Conservation (phyloP, 2,329 filamentous ascomycete species). For the Fusarium clavum region DNA sequence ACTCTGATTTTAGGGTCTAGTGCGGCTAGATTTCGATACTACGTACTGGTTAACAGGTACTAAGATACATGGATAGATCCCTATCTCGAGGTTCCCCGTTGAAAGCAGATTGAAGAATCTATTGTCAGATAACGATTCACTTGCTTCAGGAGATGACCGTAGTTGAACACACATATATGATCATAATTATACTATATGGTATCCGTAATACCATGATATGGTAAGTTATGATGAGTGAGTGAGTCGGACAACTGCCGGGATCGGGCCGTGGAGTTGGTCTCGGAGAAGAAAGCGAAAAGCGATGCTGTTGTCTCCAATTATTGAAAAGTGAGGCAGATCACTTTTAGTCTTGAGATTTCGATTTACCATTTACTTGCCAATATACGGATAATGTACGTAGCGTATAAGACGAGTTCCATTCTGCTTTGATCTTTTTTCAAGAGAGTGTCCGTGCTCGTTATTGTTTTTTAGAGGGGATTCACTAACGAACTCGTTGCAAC, state of each 20-base stretch:
- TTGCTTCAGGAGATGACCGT: neutral
- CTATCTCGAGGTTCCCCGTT: neutral
- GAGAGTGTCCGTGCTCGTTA: neutral
- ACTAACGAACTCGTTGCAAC: constrained; percentile 8
- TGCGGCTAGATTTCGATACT: neutral
- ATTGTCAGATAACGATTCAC: neutral
- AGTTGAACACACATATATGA: neutral
- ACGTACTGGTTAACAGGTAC: neutral
- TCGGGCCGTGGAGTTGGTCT: constrained; percentile 22
- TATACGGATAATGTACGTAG: neutral
- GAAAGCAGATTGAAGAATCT: neutral
- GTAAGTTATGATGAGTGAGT: neutral
- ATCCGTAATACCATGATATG: neutral
- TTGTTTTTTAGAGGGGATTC: neutral
- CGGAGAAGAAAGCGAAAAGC: constrained; percentile 17
- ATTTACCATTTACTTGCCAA: neutral
- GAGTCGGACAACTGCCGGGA: constrained; percentile 17
- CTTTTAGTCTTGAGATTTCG: neutral
- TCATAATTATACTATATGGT: neutral
- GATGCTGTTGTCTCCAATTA: constrained; percentile 4
- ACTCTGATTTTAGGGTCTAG: neutral
- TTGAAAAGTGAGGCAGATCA: neutral
- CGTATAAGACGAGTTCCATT: neutral
- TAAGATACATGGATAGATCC: neutral
- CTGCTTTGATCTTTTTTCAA: constrained; percentile 6